Percentiles rank a stretch among this genome's conserved stretches.
Evolutionary conservation across 495 filamentous ascomycete species (phyloP).

Genomic region (Aspergillus ellipticus): DNA sequence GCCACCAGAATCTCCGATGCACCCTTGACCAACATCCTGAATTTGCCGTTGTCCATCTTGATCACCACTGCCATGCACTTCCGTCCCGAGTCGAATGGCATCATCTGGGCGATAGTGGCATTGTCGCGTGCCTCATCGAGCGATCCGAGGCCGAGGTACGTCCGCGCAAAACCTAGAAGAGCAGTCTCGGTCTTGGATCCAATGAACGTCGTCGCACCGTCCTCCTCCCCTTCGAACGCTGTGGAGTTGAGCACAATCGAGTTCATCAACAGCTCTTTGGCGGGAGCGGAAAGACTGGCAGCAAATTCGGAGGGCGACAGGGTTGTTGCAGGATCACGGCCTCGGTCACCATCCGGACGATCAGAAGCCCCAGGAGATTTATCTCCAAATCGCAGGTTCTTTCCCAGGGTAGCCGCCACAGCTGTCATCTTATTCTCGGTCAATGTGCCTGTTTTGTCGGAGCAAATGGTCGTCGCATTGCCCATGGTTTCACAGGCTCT

Average conservation of each 20-base stretch:
- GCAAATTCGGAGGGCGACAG: constrained; percentile 58
- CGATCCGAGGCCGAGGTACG: constrained; percentile 71
- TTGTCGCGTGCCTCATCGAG: constrained; percentile 68
- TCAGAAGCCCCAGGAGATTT: constrained; percentile 33
- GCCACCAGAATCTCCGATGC: constrained; percentile 82
- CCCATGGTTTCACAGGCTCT: constrained; percentile 99
- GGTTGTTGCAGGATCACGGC: constrained; percentile 26
- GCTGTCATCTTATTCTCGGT: constrained; percentile 91
- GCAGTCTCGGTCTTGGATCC: constrained; percentile 92
- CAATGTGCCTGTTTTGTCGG: constrained; percentile 95
- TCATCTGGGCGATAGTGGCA: constrained; percentile 64
- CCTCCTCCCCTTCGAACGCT: constrained; percentile 78
- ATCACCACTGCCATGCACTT: constrained; percentile 89
- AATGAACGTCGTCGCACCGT: constrained; percentile 64
- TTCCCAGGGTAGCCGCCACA: constrained; percentile 73
- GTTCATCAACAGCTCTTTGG: constrained; percentile 63
- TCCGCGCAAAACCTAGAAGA: constrained; percentile 68
- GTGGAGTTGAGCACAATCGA: constrained; percentile 86
- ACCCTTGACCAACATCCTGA: constrained; percentile 77
- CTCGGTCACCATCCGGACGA: constrained; percentile 2
- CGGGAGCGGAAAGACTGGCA: constrained; percentile 48
- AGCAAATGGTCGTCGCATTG: constrained; percentile 93
- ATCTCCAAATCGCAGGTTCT: constrained; percentile 62
- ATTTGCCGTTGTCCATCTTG: constrained; percentile 60
- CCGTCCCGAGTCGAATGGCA: constrained; percentile 80